phyloP scores from a whole-genome alignment of 768 basidiomycete species.

The Collybia nuda region DNA sequence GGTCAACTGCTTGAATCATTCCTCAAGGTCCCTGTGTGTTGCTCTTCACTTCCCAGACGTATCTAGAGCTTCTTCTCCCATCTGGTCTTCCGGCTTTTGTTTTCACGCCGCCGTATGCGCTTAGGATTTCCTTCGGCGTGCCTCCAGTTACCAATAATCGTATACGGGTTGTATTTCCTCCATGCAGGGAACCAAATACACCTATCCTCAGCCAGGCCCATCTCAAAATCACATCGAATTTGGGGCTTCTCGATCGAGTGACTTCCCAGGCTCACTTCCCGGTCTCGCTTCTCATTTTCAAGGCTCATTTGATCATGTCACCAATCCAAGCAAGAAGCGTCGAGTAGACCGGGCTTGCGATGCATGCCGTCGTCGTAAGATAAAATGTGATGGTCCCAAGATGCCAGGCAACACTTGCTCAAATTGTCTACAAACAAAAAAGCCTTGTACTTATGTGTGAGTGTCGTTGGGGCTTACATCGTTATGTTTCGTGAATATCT shows the following conservation, averaged over 20 bases:
- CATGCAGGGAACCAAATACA: background rate
- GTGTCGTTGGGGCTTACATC: constrained; percentile 17
- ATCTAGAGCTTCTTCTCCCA: background rate
- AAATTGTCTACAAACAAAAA: constrained; percentile 52
- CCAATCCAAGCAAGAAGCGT: constrained; percentile 32
- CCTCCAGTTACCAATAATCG: too few relatives aligned
- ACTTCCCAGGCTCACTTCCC: background rate
- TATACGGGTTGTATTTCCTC: too few relatives aligned
- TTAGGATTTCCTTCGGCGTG: too few relatives aligned
- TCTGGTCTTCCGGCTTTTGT: background rate
- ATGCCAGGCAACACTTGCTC: constrained; percentile 52
- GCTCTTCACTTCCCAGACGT: background rate
- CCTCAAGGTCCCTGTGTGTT: too few relatives aligned
- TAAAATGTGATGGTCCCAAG: constrained; percentile 59
- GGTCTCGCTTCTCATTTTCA: background rate
- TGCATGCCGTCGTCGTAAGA: constrained; percentile 56
- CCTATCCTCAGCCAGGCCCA: constrained; percentile 10
- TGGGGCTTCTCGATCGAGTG: background rate
- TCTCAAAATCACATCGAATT: constrained; percentile 5
- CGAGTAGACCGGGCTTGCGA: constrained; percentile 61
- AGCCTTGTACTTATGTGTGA: constrained; percentile 61
- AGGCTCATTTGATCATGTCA: background rate
- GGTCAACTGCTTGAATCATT: background rate
- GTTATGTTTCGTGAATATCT: background rate
- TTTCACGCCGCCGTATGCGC: background rate